Evolutionary conservation across 306 rosid genomes (phyloP).

Genomic region (Medicago lupulina): DNA sequence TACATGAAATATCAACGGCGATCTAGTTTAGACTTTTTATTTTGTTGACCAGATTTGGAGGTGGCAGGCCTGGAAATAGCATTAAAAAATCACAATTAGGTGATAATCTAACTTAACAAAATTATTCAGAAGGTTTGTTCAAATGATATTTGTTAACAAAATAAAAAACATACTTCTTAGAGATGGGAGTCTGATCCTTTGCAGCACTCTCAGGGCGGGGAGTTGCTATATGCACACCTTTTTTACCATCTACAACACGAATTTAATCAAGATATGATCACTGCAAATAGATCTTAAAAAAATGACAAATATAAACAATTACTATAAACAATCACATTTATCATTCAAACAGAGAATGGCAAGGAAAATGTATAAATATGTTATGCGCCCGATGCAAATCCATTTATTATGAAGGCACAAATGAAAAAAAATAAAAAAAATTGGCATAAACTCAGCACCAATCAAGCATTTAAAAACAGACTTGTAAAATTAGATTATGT

Average conservation of each 20-base stretch:
- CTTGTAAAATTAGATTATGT: not conserved
- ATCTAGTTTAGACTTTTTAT: conserved; percentile 63
- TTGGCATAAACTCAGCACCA: not conserved
- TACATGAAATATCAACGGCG: conserved; percentile 35
- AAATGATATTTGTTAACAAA: not conserved
- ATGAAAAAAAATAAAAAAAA: not conserved
- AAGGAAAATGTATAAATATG: not conserved
- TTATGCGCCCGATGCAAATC: not conserved
- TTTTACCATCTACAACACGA: conserved; percentile 73
- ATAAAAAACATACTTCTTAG: conserved; percentile 58
- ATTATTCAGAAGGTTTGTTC: not conserved
- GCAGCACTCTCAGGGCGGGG: conserved; percentile 62
- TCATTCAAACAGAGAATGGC: not conserved
- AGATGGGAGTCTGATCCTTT: conserved; percentile 61
- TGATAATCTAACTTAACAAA: not conserved
- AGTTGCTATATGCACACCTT: conserved; percentile 67
- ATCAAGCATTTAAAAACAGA: not conserved
- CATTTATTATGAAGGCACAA: not conserved
- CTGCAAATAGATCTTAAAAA: not conserved
- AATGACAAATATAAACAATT: not conserved
- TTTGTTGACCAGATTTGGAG: no score
- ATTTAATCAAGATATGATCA: conserved; percentile 8
- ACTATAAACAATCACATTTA: not conserved
- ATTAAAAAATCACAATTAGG: not conserved
- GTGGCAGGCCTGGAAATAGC: conserved; percentile 32